Conservation (phyloP, 2,329 filamentous ascomycete genomes). For the Pseudogymnoascus sp. region DNA sequence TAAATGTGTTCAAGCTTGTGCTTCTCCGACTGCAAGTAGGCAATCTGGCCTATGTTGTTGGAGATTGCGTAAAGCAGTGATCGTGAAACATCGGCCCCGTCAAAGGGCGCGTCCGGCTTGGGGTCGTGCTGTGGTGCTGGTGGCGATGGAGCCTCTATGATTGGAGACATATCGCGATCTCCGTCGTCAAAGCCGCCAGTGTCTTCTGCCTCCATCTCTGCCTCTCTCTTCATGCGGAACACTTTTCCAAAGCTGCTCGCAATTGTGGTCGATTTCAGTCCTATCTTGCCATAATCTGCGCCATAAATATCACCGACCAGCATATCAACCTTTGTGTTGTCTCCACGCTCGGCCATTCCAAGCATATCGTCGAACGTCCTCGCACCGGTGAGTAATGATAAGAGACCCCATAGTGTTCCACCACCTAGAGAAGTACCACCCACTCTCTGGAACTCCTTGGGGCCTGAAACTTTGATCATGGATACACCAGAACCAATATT, state of each 20-base stretch:
- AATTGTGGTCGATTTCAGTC: conserved; percentile 89
- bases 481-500: conserved; percentile 97
- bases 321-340: conserved; percentile 92
- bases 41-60: conserved; percentile 98
- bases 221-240: conserved; percentile 81
- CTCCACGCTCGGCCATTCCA: conserved; percentile 77
- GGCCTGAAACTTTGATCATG: conserved; percentile 93
- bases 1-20: conserved; percentile 89
- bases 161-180: conserved; percentile 1
- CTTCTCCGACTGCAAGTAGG: conserved; percentile 93
- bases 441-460: conserved; percentile 77
- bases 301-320: conserved; percentile 97
- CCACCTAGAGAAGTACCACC: conserved; percentile 92
- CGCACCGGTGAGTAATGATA: conserved; percentile 87
- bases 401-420: conserved; percentile 92
- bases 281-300: conserved; percentile 91
- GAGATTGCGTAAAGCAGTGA: conserved; percentile 91
- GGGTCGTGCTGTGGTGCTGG: neutral
- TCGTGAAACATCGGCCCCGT: conserved; percentile 75
- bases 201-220: conserved; percentile 71
- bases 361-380: conserved; percentile 98
- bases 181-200: conserved; percentile 35
- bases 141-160: neutral
- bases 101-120: conserved; percentile 46
- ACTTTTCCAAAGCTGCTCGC: conserved; percentile 96